Evolutionary conservation across 768 basidiomycete species (phyloP).

Genomic region (Tubosaeta brunneosetosa): DNA sequence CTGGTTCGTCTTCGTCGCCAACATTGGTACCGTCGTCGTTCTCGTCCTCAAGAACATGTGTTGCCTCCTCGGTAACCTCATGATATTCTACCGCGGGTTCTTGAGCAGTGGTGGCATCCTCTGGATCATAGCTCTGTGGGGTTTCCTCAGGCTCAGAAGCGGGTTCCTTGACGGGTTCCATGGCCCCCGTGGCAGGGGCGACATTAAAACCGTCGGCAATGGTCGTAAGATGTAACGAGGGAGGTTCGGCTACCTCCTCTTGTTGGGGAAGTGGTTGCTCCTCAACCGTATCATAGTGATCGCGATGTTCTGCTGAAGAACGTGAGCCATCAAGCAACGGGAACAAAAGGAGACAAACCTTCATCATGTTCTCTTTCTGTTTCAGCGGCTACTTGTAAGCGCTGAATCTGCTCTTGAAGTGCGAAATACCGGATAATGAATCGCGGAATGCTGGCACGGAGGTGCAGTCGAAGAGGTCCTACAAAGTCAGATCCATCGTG

Average conservation of each 20-base stretch:
- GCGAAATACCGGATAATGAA: slow-evolving; percentile 64
- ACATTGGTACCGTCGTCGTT: slow-evolving; percentile 14
- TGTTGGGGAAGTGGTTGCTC: slow-evolving; percentile 3
- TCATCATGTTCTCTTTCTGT: slow-evolving; percentile 15
- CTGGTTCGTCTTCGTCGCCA: slow-evolving; percentile 16
- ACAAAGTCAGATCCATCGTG: slow-evolving; percentile 60
- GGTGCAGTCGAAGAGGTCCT: slow-evolving; percentile 59
- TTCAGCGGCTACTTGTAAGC: slow-evolving; percentile 28
- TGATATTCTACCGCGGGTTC: slow-evolving; percentile 16
- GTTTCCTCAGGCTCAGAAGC: slow-evolving; percentile 4
- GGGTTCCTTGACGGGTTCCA: slow-evolving; percentile 6
- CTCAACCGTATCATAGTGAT: slow-evolving; percentile 10
- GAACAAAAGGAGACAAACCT: slow-evolving; percentile 11
- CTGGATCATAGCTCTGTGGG: slow-evolving; percentile 3
- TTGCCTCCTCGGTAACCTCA: slow-evolving; percentile 10
- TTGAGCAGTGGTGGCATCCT: slow-evolving; percentile 1
- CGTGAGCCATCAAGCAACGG: background rate
- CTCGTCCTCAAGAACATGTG: slow-evolving; percentile 19
- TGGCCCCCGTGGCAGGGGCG: background rate
- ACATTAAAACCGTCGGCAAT: slow-evolving; percentile 3
- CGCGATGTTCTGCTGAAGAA: slow-evolving; percentile 10
- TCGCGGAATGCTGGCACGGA: slow-evolving; percentile 47
- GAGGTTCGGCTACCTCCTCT: background rate
- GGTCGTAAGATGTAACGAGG: background rate
- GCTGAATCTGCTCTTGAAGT: slow-evolving; percentile 54